Percentiles rank a stretch among this genome's conserved stretches.
phyloP scores from a whole-genome alignment of 1,284 basidiomycete species.

The Butyriboletus appendiculatus region DNA sequence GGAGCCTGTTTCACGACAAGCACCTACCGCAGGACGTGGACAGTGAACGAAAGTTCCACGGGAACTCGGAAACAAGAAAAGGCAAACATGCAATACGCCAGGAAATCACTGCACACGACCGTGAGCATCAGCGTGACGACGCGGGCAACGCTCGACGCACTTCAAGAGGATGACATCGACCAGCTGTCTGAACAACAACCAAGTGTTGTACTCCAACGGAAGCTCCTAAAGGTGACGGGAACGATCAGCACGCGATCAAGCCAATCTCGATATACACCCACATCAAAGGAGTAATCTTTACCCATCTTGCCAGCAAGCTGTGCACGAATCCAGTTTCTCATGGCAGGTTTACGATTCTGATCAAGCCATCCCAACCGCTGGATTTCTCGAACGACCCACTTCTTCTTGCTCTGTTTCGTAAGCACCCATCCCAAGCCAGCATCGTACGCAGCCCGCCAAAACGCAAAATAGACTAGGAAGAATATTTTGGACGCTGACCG shows the following conservation, averaged over 20 bases:
- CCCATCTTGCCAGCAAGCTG: slow-evolving; percentile 96
- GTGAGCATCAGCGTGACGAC: background rate
- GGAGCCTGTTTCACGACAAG: background rate
- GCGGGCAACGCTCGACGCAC: slow-evolving; percentile 45
- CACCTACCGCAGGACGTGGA: slow-evolving; percentile 76
- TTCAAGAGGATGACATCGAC: slow-evolving; percentile 97
- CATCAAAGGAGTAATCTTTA: slow-evolving; percentile 89
- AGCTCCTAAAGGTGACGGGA: slow-evolving; percentile 51
- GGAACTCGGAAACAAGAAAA: slow-evolving; percentile 89
- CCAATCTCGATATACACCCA: slow-evolving; percentile 39
- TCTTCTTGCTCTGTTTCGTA: slow-evolving; percentile 91
- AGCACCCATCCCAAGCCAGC: slow-evolving; percentile 92
- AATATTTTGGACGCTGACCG: slow-evolving; percentile 58
- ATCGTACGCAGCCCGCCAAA: slow-evolving; percentile 94
- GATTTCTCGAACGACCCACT: slow-evolving; percentile 88
- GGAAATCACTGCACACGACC: slow-evolving; percentile 70
- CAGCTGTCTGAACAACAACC: slow-evolving; percentile 89
- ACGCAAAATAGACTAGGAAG: slow-evolving; percentile 87
- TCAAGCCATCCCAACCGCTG: slow-evolving; percentile 89
- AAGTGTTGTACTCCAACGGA: slow-evolving; percentile 85
- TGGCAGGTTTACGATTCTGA: slow-evolving; percentile 57
- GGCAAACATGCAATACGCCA: slow-evolving; percentile 95
- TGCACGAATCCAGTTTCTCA: slow-evolving; percentile 81
- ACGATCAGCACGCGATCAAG: slow-evolving; percentile 1
- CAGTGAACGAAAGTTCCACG: slow-evolving; percentile 67